phyloP scores from a whole-genome alignment of 1,284 basidiomycete genomes.

The Sanghuangporus sanghuang region DNA sequence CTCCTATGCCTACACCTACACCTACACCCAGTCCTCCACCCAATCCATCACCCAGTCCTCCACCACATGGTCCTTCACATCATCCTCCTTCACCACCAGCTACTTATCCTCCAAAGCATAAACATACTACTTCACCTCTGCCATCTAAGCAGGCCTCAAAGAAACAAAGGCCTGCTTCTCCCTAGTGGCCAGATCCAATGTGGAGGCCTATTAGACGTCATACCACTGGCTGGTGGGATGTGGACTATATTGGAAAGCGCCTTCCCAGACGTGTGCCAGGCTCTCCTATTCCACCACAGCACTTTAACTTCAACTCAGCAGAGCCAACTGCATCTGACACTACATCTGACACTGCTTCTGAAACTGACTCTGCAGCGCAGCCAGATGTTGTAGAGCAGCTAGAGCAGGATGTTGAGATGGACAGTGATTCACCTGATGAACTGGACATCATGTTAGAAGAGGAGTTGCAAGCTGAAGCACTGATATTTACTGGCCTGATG shows the following conservation, averaged over 20 bases:
- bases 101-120: constrained; percentile 5
- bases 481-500: neutral
- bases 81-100: neutral
- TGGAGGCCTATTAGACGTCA: neutral
- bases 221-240: too few relatives aligned
- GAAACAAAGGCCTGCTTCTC: constrained; percentile 17
- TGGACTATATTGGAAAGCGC: neutral
- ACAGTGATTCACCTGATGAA: neutral
- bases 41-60: neutral
- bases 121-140: constrained; percentile 19
- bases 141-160: constrained; percentile 14
- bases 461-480: neutral
- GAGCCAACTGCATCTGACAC: too few relatives aligned
- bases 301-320: too few relatives aligned
- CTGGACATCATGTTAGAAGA: neutral
- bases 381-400: neutral
- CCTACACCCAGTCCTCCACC: neutral
- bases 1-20: neutral
- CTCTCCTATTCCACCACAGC: too few relatives aligned
- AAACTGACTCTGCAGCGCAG: too few relatives aligned
- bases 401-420: neutral
- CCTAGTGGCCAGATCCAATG: constrained; percentile 9
- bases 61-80: constrained; percentile 11
- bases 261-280: too few relatives aligned
- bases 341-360: too few relatives aligned